Base-by-base conservation (phyloP, 2,329 filamentous ascomycete species). In the Phialemoniopsis sp. region DNA sequence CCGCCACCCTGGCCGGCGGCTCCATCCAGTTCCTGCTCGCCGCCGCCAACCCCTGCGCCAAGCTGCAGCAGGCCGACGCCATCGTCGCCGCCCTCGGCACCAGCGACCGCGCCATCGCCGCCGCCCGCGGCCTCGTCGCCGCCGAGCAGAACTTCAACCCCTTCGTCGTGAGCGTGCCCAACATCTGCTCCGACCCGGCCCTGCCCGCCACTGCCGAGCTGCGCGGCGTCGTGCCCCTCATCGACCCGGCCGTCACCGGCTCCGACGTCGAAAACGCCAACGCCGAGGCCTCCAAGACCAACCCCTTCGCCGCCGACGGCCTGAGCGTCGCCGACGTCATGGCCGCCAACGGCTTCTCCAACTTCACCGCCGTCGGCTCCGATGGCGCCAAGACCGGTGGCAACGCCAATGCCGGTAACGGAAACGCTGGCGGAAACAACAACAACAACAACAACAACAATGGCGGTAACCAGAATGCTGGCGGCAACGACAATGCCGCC, bases 81-180 rank as follows among this genome's bases (percentile, higher is more conserved):
- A 82, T 87, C 54, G 70, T 85, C 45, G 53, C 69, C 8, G 60
- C 76, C 38, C 78, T 85, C 28, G 82, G 82, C 38, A 72, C 63
- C 34, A 76, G 78, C 48, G 60, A 70, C n/a, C 63, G 71, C 44
- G 79, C 81, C 47, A 66, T 86, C 42, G 68, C 72, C 13, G 82
- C 78, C 15, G 82, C 82, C 14, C 72, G 72, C 42, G 73, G 72
- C 13, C 70, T 85, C 29, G 81, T 85, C 13, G 73, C 76, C 18
- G 81, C 82, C 4, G 82, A 85, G 68, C 80, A 84, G 62, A 86
- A 87, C 72, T 84, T 84, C 67, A 86, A 86, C 66, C 80, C 79
- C 37, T 85, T 80, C 48, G 74, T 62, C 40, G 72, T 75, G 45
- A 65, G 64, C 51, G 68, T 78, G 28, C 80, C 78, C 14, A 77